Conservation (phyloP, 805 yeast species). For the Candida anglica region DNA sequence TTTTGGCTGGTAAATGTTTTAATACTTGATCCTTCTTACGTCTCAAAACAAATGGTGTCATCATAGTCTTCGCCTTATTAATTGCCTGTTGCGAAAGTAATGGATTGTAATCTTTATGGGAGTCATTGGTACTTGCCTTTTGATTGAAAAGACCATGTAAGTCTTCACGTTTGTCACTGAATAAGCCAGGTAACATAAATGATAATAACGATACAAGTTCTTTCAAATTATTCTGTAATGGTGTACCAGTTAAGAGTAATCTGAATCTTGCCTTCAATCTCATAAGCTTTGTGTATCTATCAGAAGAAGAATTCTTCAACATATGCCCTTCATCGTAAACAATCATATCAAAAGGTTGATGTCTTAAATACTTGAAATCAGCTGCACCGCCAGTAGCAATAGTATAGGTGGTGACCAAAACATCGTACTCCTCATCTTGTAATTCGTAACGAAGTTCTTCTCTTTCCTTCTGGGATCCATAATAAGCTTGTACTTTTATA, state of each 20-base stretch:
- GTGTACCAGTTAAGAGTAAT: conserved; percentile 90
- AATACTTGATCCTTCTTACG: conserved; percentile 90
- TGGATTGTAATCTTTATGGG: conserved; percentile 58
- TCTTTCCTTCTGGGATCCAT: conserved; percentile 84
- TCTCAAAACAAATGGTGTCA: conserved; percentile 95
- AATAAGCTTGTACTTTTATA: conserved; percentile 83
- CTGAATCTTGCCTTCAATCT: conserved; percentile 79
- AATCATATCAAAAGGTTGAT: conserved; percentile 75
- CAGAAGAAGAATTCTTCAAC: conserved; percentile 85
- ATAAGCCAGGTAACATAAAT: conserved; percentile 82
- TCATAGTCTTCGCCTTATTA: conserved; percentile 91
- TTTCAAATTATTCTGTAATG: conserved; percentile 86
- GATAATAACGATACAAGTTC: conserved; percentile 89
- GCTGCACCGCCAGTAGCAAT: conserved; percentile 82
- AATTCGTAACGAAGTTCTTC: conserved; percentile 76
- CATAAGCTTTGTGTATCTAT: conserved; percentile 85
- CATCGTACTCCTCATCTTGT: conserved; percentile 63
- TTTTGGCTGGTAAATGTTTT: conserved; percentile 79
- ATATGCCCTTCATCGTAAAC: conserved; percentile 98
- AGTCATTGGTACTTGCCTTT: conserved; percentile 65
- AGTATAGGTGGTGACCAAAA: conserved; percentile 89
- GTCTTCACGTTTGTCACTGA: conserved; percentile 78
- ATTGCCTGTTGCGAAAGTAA: conserved; percentile 88
- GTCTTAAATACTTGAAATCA: conserved; percentile 75
- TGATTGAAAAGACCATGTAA: conserved; percentile 81